These are phyloP conservation scores for Populus ilicifolia DNA, from an alignment of 345 rosid genomes.

Conservation along the genomic window DNA sequence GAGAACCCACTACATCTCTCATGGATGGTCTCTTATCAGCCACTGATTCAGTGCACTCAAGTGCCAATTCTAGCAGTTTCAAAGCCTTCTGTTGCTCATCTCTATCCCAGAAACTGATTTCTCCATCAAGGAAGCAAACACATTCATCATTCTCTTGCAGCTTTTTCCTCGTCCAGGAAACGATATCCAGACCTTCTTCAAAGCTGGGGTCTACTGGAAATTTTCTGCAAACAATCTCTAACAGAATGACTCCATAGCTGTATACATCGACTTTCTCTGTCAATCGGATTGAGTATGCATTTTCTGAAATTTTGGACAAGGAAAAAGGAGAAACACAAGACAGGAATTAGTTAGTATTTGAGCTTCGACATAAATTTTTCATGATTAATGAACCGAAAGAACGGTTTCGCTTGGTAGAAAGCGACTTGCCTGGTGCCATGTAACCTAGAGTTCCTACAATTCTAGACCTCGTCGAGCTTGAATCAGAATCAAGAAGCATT, in stretches of 20 bases:
- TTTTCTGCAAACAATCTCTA: constrained; percentile 36
- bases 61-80: constrained; percentile 33
- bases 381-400: neutral
- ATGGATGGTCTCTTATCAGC: constrained; percentile 36
- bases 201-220: constrained; percentile 36
- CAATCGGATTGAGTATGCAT: constrained; percentile 25
- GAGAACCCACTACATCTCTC: constrained; percentile 34
- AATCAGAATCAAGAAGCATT: constrained; percentile 20
- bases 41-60: constrained; percentile 30
- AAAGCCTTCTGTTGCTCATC: constrained; percentile 35
- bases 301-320: constrained; percentile 23
- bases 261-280: constrained; percentile 40
- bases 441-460: constrained; percentile 41
- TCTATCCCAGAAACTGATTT: constrained; percentile 29
- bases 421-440: constrained; percentile 39
- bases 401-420: neutral
- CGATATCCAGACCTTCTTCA: constrained; percentile 31
- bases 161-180: constrained; percentile 27
- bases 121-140: constrained; percentile 32
- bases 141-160: constrained; percentile 26
- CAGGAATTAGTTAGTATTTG: neutral
- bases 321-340: neutral
- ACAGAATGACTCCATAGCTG: constrained; percentile 34
- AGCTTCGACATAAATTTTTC: neutral
- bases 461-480: constrained; percentile 24